Base-by-base conservation (phyloP, 306 rosid species). In the Crataegus laevigata region DNA sequence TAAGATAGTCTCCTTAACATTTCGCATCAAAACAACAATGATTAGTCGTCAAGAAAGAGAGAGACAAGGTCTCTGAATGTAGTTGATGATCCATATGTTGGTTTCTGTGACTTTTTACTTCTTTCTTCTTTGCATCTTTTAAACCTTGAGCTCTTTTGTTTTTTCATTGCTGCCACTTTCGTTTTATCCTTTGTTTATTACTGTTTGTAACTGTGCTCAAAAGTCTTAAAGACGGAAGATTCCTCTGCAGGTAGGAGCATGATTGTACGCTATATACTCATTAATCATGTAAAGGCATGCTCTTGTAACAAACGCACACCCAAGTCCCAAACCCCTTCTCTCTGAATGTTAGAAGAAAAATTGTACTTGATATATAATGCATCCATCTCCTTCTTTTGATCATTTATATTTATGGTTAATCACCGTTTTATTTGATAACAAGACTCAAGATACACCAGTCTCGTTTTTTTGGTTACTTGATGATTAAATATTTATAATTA, bases 211-310 rank as follows among this genome's bases (percentile, higher is more conserved):
- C 69, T 28, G 61, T 61, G 61, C 52, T 32, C 22, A 7, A 61
- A 43, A 61, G 69, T 61, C 15, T 58, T 42, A 73, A 42, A 26
- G 77, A 60, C 14, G 60, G 77, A 61, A 74, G 77, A 61, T 74
- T 61, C 69, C 76, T 59, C 76, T 59, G 58, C 68, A 73, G 76
- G 26, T 10, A 25, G 12, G 51, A 40, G 57, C 68, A 59, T 59
- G 76, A 59, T 73, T 25, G 11, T 21, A n/a, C 34, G 47, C 69
- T 34, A 65, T 62, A 45, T 3, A 18, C 25, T 63, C 68, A 19
- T 28, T 61, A 25, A 58, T 58, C 63, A 24, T 11, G 63, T 13
- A 54, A 54, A 54, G 11, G 54, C 54, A 50, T 22, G 26, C 61
- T 3, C 61, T 55, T 21, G 24, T 55, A 2, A 55, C 61, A 55